Evolutionary conservation across 176 grass and related monocot genomes (phyloP), one percentile per base, ranked within the genome.

Genomic region (Phoenix dactylifera): DNA sequence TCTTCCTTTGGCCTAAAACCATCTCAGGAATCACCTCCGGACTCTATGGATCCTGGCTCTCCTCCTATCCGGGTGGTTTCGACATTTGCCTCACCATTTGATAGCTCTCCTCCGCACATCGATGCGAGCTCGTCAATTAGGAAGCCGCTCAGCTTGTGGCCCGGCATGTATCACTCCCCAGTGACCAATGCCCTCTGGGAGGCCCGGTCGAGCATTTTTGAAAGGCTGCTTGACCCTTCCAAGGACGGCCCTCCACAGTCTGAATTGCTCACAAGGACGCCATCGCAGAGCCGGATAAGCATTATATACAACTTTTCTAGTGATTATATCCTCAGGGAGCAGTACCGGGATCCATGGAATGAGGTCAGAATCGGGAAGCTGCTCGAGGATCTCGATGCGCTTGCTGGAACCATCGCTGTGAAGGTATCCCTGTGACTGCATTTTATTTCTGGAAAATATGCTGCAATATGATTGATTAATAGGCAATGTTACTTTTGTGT

Each of bases 141-240:
- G 72, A 88, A 85, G 69, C 93, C 87, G 54, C 79, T 91, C 9
- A 91, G 93, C 75, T 73, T 97, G 57, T 97, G 87, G 84, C 93
- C 87, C 15, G 93, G 93, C 63, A 90, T 97, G 93, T 88, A 97
- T 79, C 93, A 97, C 76, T 97, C 87, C 26, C 93, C 93, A 1
- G 87, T 97, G 4, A 97, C 93, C 49, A 97, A 88, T 50, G 93
- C 87, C 29, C 72, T 97, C 2, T 97, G 93, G 87, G 93, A 91
- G 74, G 93, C 93, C 35, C 78, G 87, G 5, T 88, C 81, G 58
- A 97, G 87, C 74, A 97, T 97, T 77, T 97, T 97, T 59, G 87
- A 97, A 81, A 69, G 84, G 54, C 79, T 88, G 67, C 77, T 91
- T 12, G 93, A 83, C 69, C 72, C 57, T 5, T 71, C 72, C 10